Percentiles rank a stretch among this genome's conserved stretches.
phyloP scores from a whole-genome alignment of 805 yeast species.

The Candida takata region DNA sequence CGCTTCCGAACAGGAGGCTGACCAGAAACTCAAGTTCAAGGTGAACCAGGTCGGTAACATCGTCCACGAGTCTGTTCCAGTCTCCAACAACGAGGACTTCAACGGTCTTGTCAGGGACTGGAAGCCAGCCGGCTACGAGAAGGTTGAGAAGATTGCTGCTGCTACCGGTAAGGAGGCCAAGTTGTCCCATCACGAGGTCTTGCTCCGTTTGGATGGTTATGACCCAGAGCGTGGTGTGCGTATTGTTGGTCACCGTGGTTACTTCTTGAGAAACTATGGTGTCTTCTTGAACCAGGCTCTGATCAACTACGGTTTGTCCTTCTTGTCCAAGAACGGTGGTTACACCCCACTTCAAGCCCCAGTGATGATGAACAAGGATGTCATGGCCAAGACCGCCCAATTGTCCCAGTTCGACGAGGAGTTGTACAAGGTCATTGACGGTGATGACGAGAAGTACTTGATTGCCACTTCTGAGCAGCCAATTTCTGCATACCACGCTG shows the following conservation, averaged over 20 bases:
- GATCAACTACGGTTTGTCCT: conserved; percentile 89
- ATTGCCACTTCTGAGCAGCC: conserved; percentile 99
- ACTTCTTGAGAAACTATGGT: conserved; percentile 90
- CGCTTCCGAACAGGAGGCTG: conserved; percentile 73
- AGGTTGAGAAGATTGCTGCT: conserved; percentile 59
- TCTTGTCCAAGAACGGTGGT: conserved; percentile 69
- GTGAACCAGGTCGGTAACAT: conserved; percentile 90
- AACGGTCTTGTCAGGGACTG: conserved; percentile 83
- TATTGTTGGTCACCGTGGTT: conserved; percentile 97
- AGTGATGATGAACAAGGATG: conserved; percentile 99
- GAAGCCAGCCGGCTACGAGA: conserved; percentile 67
- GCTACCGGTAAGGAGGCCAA: conserved; percentile 71
- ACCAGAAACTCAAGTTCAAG: conserved; percentile 63
- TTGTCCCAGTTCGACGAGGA: conserved; percentile 97
- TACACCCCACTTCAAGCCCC: conserved; percentile 96
- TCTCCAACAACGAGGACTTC: conserved; percentile 82
- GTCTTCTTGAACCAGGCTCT: conserved; percentile 97
- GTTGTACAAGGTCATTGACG: conserved; percentile 92
- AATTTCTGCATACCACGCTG: conserved; percentile 93
- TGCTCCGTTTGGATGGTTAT: conserved; percentile 92
- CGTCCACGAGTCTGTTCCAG: conserved; percentile 87
- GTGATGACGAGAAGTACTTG: conserved; percentile 94
- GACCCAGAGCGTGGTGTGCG: conserved; percentile 99
- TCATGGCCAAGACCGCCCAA: conserved; percentile 99
- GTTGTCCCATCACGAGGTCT: conserved; percentile 91